Base-by-base conservation (phyloP, 2,329 filamentous ascomycete species). In the Cyanodermella asteris region DNA sequence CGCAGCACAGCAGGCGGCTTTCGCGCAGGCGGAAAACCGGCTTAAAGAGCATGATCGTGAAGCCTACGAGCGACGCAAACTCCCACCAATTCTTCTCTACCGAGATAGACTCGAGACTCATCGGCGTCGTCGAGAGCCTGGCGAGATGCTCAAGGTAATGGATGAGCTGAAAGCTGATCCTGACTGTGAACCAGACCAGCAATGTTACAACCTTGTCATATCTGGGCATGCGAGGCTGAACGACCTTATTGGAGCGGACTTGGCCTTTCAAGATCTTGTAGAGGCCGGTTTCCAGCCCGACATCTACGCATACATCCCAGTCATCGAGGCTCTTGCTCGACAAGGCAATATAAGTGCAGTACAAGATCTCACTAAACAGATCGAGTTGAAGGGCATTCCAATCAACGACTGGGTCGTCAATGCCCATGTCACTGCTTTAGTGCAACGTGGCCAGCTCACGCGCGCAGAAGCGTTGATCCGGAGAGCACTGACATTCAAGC, bases 121-220 rank as follows among this genome's bases (percentile, higher is more conserved):
- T 64, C 72, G 28, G 74, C 63, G n/a, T 18, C 23, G 13, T 25
- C n/a, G 13, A 5, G 23, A 18, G 6, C 13, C 10, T n/a, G n/a
- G n/a, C n/a, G n/a, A n/a, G n/a, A n/a, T n/a, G n/a, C n/a, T n/a
- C n/a, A n/a, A n/a, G n/a, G n/a, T n/a, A n/a, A n/a, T 93, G 31
- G 41, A 64, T 23, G 53, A 59, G n/a, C 64, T 87, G 28, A 41
- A 43, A 13, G 37, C 48, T 5, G 53, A 64, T 24, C 71, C 69
- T 37, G 47, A 52, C 1, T 36, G 73, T 10, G 35, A 51, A 20
- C 72, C 71, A 5, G 64, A 67, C 33, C 44, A 59, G 2, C 43
- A 55, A 18, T 66, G 62, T 33, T 91, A 74, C 72, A 91, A 91
- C 40, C 68, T 71, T 13, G 47, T 91, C 15, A 54, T 94, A 22